phyloP scores from a whole-genome alignment of 345 rosid species.

The Toxicodendron radicans region DNA sequence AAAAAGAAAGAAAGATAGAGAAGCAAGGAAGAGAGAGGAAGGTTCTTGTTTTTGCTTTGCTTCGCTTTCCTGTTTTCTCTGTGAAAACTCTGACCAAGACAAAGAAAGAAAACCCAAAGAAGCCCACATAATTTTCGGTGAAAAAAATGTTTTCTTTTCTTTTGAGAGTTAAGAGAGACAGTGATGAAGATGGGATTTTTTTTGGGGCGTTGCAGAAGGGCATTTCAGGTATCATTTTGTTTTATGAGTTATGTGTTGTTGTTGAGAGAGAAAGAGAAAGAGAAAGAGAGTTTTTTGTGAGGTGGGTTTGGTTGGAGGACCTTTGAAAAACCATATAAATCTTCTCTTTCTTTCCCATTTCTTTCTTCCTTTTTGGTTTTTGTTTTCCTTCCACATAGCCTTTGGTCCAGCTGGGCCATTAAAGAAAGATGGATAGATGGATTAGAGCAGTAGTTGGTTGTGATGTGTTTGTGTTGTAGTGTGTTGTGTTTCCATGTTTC shows the following conservation, averaged over 20 bases:
- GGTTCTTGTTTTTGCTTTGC: constrained; percentile 30
- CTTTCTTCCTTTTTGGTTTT: constrained; percentile 14
- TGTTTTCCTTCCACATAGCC: constrained; percentile 23
- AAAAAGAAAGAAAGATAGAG: constrained; percentile 11
- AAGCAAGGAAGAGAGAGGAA: constrained; percentile 37
- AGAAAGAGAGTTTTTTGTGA: background rate
- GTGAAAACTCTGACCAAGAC: constrained; percentile 81
- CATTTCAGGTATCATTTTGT: constrained; percentile 42
- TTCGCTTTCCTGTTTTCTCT: constrained; percentile 54
- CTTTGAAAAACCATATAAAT: constrained; percentile 28
- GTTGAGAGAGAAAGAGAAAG: too few species aligned
- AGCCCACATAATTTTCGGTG: constrained; percentile 72
- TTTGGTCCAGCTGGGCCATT: constrained; percentile 71
- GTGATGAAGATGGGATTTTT: constrained; percentile 58
- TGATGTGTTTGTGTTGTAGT: constrained; percentile 29
- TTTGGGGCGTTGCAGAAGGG: constrained; percentile 81
- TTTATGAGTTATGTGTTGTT: constrained; percentile 5
- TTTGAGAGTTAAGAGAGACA: constrained; percentile 33
- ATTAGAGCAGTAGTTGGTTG: constrained; percentile 12
- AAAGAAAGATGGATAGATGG: constrained; percentile 33
- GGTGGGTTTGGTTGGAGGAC: constrained; percentile 52
- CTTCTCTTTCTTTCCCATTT: constrained; percentile 19
- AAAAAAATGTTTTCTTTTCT: constrained; percentile 32
- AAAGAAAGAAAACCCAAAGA: constrained; percentile 63
- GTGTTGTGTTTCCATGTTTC: constrained; percentile 32